A percentile compares a stretch with the other conserved stretches of the same genome.
Conservation (phyloP, 768 basidiomycete species). For the Dioszegia hungarica region DNA sequence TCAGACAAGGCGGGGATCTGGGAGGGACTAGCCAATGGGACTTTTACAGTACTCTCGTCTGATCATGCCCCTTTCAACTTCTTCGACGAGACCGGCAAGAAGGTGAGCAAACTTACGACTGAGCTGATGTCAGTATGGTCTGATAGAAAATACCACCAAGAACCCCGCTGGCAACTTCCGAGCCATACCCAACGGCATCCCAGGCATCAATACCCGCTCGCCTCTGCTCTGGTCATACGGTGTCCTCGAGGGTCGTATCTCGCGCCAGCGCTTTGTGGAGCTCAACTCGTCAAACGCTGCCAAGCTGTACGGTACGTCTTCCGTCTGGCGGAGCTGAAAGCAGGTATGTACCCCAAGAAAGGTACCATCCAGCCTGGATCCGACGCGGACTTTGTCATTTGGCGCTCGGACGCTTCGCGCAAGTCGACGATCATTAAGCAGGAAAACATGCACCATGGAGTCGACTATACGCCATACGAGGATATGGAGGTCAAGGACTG, state of each 20-base stretch:
- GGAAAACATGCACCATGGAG: constrained; percentile 39
- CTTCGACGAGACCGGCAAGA: constrained; percentile 42
- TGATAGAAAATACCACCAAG: constrained; percentile 32
- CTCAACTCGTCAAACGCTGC: constrained; percentile 48
- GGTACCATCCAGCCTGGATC: constrained; percentile 47
- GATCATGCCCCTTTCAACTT: constrained; percentile 48
- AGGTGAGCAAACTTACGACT: background rate
- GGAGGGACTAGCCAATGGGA: constrained; percentile 38
- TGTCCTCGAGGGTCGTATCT: constrained; percentile 44
- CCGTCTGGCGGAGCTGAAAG: constrained; percentile 2
- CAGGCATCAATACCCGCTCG: constrained; percentile 48
- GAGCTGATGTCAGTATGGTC: constrained; percentile 21
- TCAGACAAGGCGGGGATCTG: constrained; percentile 40
- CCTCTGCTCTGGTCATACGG: constrained; percentile 48
- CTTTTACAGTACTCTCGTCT: constrained; percentile 45
- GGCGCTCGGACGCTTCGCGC: constrained; percentile 15
- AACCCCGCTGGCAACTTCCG: constrained; percentile 44
- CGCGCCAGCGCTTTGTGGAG: constrained; percentile 47
- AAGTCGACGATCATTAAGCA: constrained; percentile 25
- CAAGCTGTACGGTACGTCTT: constrained; percentile 39
- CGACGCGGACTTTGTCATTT: constrained; percentile 49
- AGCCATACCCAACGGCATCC: constrained; percentile 48
- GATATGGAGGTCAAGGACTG: constrained; percentile 47
- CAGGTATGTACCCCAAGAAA: constrained; percentile 44
- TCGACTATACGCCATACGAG: constrained; percentile 51